These are phyloP conservation scores for Penicillium fimorum DNA, from an alignment of 495 filamentous ascomycete genomes.

Conservation along the genomic window DNA sequence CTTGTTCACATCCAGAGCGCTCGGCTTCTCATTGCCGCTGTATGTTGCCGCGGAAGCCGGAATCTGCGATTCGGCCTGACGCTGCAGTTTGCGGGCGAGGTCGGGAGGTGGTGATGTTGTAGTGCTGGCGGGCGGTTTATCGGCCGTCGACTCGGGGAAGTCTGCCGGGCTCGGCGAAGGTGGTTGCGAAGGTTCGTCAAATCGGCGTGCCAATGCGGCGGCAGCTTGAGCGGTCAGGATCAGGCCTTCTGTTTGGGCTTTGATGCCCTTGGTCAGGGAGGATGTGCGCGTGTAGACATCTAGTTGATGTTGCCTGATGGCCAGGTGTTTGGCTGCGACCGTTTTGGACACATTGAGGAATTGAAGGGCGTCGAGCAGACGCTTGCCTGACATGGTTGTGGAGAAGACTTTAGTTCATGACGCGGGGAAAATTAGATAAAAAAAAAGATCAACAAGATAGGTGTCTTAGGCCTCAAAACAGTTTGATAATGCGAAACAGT, in stretches of 20 bases:
- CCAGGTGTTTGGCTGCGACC: constrained; percentile 76
- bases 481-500: constrained; percentile 1
- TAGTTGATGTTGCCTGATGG: constrained; percentile 71
- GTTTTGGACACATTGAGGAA: constrained; percentile 74
- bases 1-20: constrained; percentile 39
- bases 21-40: constrained; percentile 19
- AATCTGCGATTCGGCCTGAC: constrained; percentile 55
- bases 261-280: constrained; percentile 66
- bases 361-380: constrained; percentile 75
- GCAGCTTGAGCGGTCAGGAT: constrained; percentile 64
- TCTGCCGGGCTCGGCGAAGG: constrained; percentile 20
- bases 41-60: constrained; percentile 43
- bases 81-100: constrained; percentile 45
- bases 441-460: not conserved
- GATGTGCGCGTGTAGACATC: constrained; percentile 77
- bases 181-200: constrained; percentile 47
- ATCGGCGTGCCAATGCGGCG: constrained; percentile 54
- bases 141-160: constrained; percentile 18
- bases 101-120: constrained; percentile 30
- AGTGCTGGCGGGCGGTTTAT: constrained; percentile 4
- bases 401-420: constrained; percentile 3
- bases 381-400: constrained; percentile 61
- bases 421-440: constrained; percentile 17
- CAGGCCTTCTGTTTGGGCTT: constrained; percentile 60
- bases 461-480: constrained; percentile 10